These are phyloP conservation scores for Aspergillus conjunctus DNA, from an alignment of 495 filamentous ascomycete species.

Conservation along the genomic window DNA sequence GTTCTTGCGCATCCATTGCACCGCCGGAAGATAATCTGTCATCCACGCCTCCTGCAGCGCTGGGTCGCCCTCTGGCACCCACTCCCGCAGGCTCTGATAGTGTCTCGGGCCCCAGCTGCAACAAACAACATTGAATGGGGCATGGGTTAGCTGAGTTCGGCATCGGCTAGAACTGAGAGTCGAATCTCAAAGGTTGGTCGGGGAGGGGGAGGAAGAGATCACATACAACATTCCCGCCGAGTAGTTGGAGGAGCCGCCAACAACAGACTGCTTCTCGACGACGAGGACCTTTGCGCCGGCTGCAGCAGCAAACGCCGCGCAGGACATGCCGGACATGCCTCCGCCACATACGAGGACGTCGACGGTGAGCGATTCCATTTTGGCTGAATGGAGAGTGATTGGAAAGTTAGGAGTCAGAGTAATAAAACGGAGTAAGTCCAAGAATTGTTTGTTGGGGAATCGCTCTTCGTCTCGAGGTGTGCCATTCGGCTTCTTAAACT, in stretches of 20 bases:
- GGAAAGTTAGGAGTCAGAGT: too few species aligned
- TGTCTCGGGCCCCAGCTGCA: slow-evolving; percentile 30
- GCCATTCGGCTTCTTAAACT: too few species aligned
- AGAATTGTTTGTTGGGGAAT: too few species aligned
- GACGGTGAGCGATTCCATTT: slow-evolving; percentile 28
- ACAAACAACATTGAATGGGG: neutral
- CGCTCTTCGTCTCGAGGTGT: too few species aligned
- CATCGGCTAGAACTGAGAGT: too few species aligned
- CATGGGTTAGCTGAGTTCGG: too few species aligned
- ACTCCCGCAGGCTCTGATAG: slow-evolving; percentile 27
- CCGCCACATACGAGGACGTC: slow-evolving; percentile 33
- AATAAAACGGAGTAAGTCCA: too few species aligned
- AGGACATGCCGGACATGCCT: slow-evolving; percentile 37
- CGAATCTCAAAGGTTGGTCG: neutral
- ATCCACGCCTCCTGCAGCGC: slow-evolving; percentile 30
- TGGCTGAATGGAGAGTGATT: neutral
- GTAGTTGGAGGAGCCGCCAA: slow-evolving; percentile 31
- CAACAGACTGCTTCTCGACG: slow-evolving; percentile 27
- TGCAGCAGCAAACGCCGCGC: slow-evolving; percentile 30
- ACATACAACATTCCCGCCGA: slow-evolving; percentile 36
- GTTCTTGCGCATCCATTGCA: slow-evolving; percentile 35
- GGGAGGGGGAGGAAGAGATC: neutral
- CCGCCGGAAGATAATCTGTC: slow-evolving; percentile 29
- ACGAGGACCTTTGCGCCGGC: slow-evolving; percentile 28
- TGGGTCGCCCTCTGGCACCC: slow-evolving; percentile 31